Evolutionary conservation across 2,329 filamentous ascomycete genomes (phyloP).

Genomic region (Scedosporium aurantiacum): DNA sequence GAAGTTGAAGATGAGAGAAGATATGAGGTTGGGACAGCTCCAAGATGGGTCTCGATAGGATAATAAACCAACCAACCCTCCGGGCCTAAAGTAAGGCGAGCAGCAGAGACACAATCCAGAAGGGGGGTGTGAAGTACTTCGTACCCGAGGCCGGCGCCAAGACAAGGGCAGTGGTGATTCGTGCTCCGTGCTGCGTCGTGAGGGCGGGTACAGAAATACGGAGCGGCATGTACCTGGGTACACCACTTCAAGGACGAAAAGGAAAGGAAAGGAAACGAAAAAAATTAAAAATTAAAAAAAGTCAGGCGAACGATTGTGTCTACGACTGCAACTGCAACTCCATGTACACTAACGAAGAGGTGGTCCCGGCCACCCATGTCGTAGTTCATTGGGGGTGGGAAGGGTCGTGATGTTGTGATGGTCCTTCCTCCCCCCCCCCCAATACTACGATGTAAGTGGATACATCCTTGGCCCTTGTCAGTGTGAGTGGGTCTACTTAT

Average conservation of each 20-base stretch:
- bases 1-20: slow-evolving; percentile 1
- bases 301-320: slow-evolving; percentile 1
- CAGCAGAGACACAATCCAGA: not conserved
- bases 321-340: not conserved
- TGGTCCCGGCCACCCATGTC: slow-evolving; percentile 6
- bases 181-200: not conserved
- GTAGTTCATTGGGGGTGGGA: slow-evolving; percentile 2
- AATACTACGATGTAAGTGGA: not conserved
- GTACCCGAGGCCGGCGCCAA: not conserved
- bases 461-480: slow-evolving; percentile 5
- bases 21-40: slow-evolving; percentile 4
- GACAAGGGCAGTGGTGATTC: not conserved
- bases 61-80: slow-evolving; percentile 4
- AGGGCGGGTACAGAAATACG: not conserved
- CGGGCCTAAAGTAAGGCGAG: slow-evolving; percentile 4
- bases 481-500: slow-evolving; percentile 6
- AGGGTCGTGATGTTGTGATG: slow-evolving; percentile 3
- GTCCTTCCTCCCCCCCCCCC: not conserved
- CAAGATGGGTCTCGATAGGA: slow-evolving; percentile 2
- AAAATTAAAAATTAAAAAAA: not conserved
- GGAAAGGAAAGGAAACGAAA: not conserved
- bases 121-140: not conserved
- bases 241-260: not conserved
- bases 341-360: not conserved
- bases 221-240: not conserved